These are phyloP conservation scores for Neurospora sp. DNA, from an alignment of 495 filamentous ascomycete genomes.

Conservation along the genomic window DNA sequence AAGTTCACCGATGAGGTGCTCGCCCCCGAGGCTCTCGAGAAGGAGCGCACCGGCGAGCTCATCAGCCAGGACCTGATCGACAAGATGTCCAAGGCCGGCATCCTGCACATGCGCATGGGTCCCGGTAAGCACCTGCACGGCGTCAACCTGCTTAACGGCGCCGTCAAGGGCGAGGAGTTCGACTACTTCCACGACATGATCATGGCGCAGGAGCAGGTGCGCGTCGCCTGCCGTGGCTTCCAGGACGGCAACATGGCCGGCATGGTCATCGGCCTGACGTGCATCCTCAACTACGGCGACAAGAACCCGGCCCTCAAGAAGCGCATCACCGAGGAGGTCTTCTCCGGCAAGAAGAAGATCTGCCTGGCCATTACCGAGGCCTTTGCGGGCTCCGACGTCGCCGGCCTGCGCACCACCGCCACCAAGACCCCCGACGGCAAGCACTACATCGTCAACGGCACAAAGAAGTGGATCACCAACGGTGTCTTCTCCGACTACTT, in stretches of 20 bases:
- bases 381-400: slow-evolving; percentile 82
- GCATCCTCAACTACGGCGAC: slow-evolving; percentile 67
- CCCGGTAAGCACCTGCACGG: slow-evolving; percentile 77
- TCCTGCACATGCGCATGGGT: slow-evolving; percentile 75
- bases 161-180: slow-evolving; percentile 67
- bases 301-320: slow-evolving; percentile 56
- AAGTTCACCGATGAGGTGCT: slow-evolving; percentile 64
- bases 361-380: slow-evolving; percentile 83
- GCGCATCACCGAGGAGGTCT: slow-evolving; percentile 57
- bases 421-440: slow-evolving; percentile 74
- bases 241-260: slow-evolving; percentile 57
- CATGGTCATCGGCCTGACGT: slow-evolving; percentile 76
- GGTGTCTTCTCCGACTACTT: slow-evolving; percentile 79
- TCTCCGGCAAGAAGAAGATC: slow-evolving; percentile 78
- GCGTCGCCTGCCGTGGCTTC: slow-evolving; percentile 59
- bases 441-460: slow-evolving; percentile 78
- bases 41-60: slow-evolving; percentile 64
- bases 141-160: slow-evolving; percentile 55
- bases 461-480: slow-evolving; percentile 94
- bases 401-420: slow-evolving; percentile 71
- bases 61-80: slow-evolving; percentile 72
- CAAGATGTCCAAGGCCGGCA: slow-evolving; percentile 59
- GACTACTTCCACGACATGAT: slow-evolving; percentile 85
- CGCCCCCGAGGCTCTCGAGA: slow-evolving; percentile 65
- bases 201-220: slow-evolving; percentile 60